These are phyloP conservation scores for Melocanna baccifera DNA, from an alignment of 176 grass and related monocot species.

Conservation along the genomic window DNA sequence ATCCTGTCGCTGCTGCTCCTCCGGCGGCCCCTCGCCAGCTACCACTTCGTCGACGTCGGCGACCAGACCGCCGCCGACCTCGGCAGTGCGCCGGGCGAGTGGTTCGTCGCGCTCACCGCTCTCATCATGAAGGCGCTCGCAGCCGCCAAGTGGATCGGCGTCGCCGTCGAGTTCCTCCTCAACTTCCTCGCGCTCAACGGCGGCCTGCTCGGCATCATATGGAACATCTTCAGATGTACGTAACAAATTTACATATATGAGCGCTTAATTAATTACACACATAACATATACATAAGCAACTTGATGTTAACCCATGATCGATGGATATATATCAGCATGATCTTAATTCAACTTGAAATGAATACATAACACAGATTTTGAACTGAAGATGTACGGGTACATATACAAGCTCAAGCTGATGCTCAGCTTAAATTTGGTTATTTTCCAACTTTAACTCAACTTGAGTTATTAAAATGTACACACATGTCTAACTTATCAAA, in stretches of 20 bases:
- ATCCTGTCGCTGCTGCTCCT: constrained; percentile 53
- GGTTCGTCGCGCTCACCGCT: constrained; percentile 32
- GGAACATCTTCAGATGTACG: constrained; percentile 23
- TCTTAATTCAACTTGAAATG: not conserved
- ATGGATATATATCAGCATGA: not conserved
- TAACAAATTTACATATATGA: not conserved
- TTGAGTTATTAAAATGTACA: not conserved
- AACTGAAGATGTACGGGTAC: not conserved
- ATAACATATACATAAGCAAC: not conserved
- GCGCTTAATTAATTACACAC: not conserved
- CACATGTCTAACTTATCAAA: not conserved
- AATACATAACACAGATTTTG: not conserved
- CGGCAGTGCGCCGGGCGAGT: constrained; percentile 30
- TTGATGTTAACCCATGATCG: not conserved
- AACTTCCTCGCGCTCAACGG: constrained; percentile 67
- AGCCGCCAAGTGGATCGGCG: constrained; percentile 11
- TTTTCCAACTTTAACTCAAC: not conserved
- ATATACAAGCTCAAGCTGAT: not conserved
- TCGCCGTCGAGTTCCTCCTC: constrained; percentile 42
- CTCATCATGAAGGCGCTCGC: constrained; percentile 40
- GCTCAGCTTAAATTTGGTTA: not conserved
- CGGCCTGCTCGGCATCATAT: constrained; percentile 50
- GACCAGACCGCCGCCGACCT: constrained; percentile 4
- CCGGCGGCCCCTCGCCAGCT: constrained; percentile 37
- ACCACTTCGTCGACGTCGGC: constrained; percentile 40